phyloP scores from a whole-genome alignment of 2,329 filamentous ascomycete genomes.

The Colletotrichum coccodes region DNA sequence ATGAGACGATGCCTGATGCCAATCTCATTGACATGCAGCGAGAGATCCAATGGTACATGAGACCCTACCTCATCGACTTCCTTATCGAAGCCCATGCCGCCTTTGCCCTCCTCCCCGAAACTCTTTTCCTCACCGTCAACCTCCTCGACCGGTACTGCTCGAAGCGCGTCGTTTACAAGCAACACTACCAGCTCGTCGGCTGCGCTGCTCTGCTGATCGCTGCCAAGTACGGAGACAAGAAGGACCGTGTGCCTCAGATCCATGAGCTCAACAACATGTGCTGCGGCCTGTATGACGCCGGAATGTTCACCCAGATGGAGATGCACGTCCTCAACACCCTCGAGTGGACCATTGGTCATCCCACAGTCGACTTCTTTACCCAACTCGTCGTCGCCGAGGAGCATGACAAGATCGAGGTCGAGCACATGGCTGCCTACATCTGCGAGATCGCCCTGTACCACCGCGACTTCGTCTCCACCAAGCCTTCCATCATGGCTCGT shows the following conservation, averaged over 20 bases:
- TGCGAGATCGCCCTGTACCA: constrained; percentile 96
- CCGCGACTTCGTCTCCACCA: constrained; percentile 94
- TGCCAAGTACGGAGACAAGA: constrained; percentile 98
- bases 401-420: constrained; percentile 82
- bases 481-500: constrained; percentile 89
- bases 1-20: constrained; percentile 92
- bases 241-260: constrained; percentile 97
- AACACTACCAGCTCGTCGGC: constrained; percentile 97
- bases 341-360: constrained; percentile 95
- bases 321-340: constrained; percentile 99
- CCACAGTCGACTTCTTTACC: constrained; percentile 93
- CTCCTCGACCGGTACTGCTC: constrained; percentile 98
- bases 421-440: constrained; percentile 95
- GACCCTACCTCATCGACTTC: constrained; percentile 97
- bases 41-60: constrained; percentile 99
- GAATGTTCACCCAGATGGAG: constrained; percentile 99
- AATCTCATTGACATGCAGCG: constrained; percentile 99
- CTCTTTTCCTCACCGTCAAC: constrained; percentile 95
- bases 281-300: constrained; percentile 96
- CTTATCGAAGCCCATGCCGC: constrained; percentile 96
- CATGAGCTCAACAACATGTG: constrained; percentile 99
- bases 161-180: constrained; percentile 97
- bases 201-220: constrained; percentile 96
- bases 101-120: constrained; percentile 93
- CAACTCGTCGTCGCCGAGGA: constrained; percentile 88